Percentiles rank a stretch among this genome's conserved stretches.
Evolutionary conservation across 1,284 basidiomycete species (phyloP).

Genomic region (Hypsizygus ulmarius): DNA sequence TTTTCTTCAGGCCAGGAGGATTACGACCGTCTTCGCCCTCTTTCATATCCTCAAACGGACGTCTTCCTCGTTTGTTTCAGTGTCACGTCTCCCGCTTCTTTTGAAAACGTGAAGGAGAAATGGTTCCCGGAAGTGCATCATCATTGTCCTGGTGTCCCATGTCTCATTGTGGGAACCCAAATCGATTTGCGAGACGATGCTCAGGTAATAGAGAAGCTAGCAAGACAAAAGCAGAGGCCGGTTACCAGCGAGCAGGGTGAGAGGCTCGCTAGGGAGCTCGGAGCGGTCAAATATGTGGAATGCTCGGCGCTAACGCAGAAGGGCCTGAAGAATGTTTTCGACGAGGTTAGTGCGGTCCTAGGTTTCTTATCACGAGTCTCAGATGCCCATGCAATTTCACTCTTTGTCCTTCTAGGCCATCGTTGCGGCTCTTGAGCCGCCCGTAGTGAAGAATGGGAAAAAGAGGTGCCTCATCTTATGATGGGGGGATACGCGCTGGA

Average conservation of each 20-base stretch:
- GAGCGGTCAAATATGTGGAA: slow-evolving; percentile 98
- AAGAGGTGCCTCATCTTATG: slow-evolving; percentile 83
- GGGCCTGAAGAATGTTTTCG: slow-evolving; percentile 99
- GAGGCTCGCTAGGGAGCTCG: slow-evolving; percentile 90
- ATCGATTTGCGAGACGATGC: slow-evolving; percentile 95
- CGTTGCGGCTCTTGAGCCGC: slow-evolving; percentile 96
- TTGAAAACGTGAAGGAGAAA: slow-evolving; percentile 99
- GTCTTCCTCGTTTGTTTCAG: slow-evolving; percentile 99
- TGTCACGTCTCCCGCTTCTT: slow-evolving; percentile 97
- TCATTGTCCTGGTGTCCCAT: slow-evolving; percentile 99
- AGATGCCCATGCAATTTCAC: slow-evolving; percentile 13
- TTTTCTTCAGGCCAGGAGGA: slow-evolving; percentile 86
- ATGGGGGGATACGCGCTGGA: slow-evolving; percentile 29
- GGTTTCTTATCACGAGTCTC: slow-evolving; percentile 7
- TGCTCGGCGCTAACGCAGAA: slow-evolving; percentile 99
- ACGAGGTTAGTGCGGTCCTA: slow-evolving; percentile 71
- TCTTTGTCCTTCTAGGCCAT: slow-evolving; percentile 71
- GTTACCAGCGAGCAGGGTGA: slow-evolving; percentile 89
- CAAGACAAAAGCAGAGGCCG: slow-evolving; percentile 94
- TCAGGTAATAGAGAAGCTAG: slow-evolving; percentile 92
- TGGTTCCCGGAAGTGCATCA: slow-evolving; percentile 99
- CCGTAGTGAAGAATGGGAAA: slow-evolving; percentile 81
- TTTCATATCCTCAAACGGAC: slow-evolving; percentile 99
- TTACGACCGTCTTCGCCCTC: slow-evolving; percentile 97
- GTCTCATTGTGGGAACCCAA: slow-evolving; percentile 98